These are phyloP conservation scores for Paramecium sexaurelia DNA, from an alignment of 73 alveolate species.

Conservation along the genomic window DNA sequence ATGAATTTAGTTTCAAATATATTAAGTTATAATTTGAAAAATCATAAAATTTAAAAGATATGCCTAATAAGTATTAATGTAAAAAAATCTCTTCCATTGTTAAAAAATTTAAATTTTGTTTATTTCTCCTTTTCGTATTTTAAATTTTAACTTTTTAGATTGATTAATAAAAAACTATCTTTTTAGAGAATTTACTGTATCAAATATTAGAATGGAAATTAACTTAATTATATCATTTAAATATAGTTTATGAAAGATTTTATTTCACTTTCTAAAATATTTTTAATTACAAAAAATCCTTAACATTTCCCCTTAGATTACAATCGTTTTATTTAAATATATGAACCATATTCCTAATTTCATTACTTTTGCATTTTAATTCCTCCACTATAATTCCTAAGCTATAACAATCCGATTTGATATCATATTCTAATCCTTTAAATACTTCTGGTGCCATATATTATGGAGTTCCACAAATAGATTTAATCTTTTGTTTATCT, in stretches of 20 bases:
- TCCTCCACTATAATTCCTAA: not conserved
- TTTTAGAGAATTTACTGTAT: not conserved
- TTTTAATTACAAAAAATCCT: not conserved
- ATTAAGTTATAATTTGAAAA: too few species aligned
- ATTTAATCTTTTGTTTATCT: not conserved
- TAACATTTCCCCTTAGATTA: not conserved
- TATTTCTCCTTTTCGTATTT: not conserved
- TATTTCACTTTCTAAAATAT: not conserved
- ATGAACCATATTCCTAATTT: not conserved
- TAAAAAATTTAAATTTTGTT: too few species aligned
- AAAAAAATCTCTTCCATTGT: too few species aligned
- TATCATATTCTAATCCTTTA: not conserved
- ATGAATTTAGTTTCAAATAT: too few species aligned
- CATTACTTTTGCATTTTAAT: not conserved
- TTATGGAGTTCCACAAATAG: slow-evolving; percentile 11
- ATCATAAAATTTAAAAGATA: too few species aligned
- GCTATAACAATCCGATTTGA: not conserved
- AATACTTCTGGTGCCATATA: slow-evolving; percentile 58
- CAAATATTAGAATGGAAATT: not conserved
- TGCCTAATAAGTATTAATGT: too few species aligned
- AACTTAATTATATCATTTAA: not conserved
- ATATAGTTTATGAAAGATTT: not conserved
- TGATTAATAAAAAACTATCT: not conserved
- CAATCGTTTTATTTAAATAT: not conserved
- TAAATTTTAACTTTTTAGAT: not conserved